Base-by-base conservation (phyloP, 345 rosid genomes). In the Rhodamnia argentea region DNA sequence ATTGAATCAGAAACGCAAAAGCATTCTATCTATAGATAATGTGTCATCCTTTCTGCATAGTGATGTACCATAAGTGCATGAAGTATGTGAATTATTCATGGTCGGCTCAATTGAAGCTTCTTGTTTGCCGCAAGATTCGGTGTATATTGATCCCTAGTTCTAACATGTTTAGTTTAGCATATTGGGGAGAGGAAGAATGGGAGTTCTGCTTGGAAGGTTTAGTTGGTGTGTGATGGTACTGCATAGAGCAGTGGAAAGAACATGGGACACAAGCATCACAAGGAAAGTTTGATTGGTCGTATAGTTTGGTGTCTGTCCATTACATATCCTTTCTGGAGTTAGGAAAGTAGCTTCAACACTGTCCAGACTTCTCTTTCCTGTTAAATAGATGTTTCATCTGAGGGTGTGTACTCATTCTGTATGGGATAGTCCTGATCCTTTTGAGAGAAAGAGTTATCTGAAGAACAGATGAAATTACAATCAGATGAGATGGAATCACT, bases 1-100 rank as follows among this genome's bases (percentile, higher is more conserved):
- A 88, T 91, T 84, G 96, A 95, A 91, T 91, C 94, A 15, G 91
- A 92, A 86, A 88, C 85, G 78, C 89, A 85, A 85, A 88, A 86
- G 85, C 86, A 56, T 87, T 62, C 88, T 51, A 84, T 70, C 59
- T 84, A 52, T 83, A 89, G 93, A 89, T 92, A 90, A 87, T 76
- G 1, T 51, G 10, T 40, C 81, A 84, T 50, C 75, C 86, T 37
- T 70, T 37, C 40, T 70, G 78, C 47, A 37, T 70, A 32, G 78
- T 32, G 47, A 70, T 70, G 78, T 70, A 70, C 78, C 78, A 18
- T 70, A 32, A 70, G 78, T 70, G 78, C 78, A 10, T 37, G 78
- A 70, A 70, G 20, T 70, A 32, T 10, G 78, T 70, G 78, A 32
- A 70, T 70, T 70, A 37, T 70, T 70, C 78, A 18, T 70, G 47